Evolutionary conservation across 2,329 filamentous ascomycete species (phyloP), one percentile per base, ranked within the genome.

Genomic region (Aspergillus pseudotamarii): DNA sequence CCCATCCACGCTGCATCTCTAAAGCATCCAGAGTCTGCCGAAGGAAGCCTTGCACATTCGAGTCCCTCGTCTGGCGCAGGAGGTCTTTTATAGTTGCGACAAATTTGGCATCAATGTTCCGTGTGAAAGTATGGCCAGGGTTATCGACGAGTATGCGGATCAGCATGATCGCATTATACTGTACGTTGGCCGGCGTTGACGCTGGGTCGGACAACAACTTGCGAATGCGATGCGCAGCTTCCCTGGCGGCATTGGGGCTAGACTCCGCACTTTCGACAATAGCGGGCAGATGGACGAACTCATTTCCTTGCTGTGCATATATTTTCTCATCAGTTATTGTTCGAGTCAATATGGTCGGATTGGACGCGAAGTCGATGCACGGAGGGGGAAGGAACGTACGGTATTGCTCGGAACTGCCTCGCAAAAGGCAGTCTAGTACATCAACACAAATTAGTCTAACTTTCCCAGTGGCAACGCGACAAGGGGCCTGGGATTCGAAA

Each of bases 121-220:
- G 87, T n/a, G 94, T 97, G 73, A 99, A 99, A 1, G 89, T 93
- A 59, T 86, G 85, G 34, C 94, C 94, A 0, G 95, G 95, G 76
- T 99, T 97, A 77, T 98, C 94, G 70, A 89, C 85, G 68, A 99
- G 83, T 73, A 99, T 99, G 65, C 94, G 90, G 69, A 96, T 84
- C 61, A 99, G 86, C 95, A 98, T 98, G 73, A 98, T 89, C 66
- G 93, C 91, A 80, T 98, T 97, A 84, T 97, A 98, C 78, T 98
- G 94, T 69, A 89, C 88, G 71, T 91, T 88, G 11, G 92, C 88
- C 51, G 83, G 79, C 38, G 75, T 75, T 68, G 79, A 83, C 78
- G 92, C 88, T 48, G 64, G 60, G 68, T 89, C 90, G 70, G 88
- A 85, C 64, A 99, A 83, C 76, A 90, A 94, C 77, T 92, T 94